Percentiles rank a stretch among this genome's conserved stretches.
Conservation (phyloP, 2,329 filamentous ascomycete species). For the Claviceps maximensis region DNA sequence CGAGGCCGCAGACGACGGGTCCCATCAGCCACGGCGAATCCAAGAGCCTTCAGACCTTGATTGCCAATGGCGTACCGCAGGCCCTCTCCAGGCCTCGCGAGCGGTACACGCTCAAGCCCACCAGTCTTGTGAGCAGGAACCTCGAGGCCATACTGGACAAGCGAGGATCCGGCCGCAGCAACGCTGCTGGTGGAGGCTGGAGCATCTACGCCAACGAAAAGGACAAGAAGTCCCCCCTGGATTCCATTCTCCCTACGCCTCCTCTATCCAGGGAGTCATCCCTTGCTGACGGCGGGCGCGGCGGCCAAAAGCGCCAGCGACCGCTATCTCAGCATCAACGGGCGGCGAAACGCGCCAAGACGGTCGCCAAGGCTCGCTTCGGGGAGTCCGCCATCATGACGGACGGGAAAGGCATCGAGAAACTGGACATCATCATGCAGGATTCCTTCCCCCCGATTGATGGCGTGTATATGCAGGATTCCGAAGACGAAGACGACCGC, state of each 20-base stretch:
- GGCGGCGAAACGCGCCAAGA: slow-evolving; percentile 42
- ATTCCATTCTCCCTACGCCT: slow-evolving; percentile 33
- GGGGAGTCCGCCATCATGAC: slow-evolving; percentile 42
- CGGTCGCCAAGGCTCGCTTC: slow-evolving; percentile 56
- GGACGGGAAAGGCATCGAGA: slow-evolving; percentile 49
- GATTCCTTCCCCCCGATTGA: slow-evolving; percentile 36
- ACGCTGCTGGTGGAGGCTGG: slow-evolving; percentile 66
- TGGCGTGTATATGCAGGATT: slow-evolving; percentile 9
- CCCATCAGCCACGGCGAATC: slow-evolving; percentile 35
- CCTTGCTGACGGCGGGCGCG: slow-evolving; percentile 11
- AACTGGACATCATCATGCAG: slow-evolving; percentile 44
- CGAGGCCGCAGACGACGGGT: slow-evolving; percentile 33
- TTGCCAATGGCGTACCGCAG: slow-evolving; percentile 69
- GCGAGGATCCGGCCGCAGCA: slow-evolving; percentile 55
- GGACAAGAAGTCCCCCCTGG: slow-evolving; percentile 40
- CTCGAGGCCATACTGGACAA: slow-evolving; percentile 56
- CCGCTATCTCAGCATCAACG: slow-evolving; percentile 17
- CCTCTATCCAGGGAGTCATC: slow-evolving; percentile 26
- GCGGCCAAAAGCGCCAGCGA: slow-evolving; percentile 15
- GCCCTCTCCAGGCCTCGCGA: slow-evolving; percentile 64
- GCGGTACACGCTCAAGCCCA: slow-evolving; percentile 55
- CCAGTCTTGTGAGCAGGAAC: slow-evolving; percentile 57
- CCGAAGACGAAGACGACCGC: slow-evolving; percentile 14
- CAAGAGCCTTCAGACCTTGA: slow-evolving; percentile 53
- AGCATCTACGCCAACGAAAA: slow-evolving; percentile 59